Percentiles rank a stretch among this genome's conserved stretches.
phyloP scores from a whole-genome alignment of 1,139 yeast species.

The Saccharomyces hybrid region DNA sequence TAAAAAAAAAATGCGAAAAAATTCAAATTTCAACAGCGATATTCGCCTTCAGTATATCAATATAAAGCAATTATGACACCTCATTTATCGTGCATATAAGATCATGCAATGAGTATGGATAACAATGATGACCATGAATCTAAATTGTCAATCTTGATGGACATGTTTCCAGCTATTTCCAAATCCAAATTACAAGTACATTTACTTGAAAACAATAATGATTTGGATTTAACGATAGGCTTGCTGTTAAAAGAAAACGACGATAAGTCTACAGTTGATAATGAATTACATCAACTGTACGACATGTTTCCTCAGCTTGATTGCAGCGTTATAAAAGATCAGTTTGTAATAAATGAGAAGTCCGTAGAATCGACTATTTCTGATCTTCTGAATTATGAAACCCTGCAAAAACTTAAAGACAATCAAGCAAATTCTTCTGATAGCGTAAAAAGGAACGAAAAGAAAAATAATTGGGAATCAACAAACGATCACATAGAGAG shows the following conservation, averaged over 20 bases:
- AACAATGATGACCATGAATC: not conserved
- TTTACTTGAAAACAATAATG: not conserved
- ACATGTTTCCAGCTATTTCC: not conserved
- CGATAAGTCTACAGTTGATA: not conserved
- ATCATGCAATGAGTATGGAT: not conserved
- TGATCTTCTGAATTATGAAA: not conserved
- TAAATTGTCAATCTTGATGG: not conserved
- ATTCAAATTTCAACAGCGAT: not conserved
- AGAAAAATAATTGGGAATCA: slow-evolving; percentile 6
- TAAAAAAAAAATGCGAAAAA: not conserved
- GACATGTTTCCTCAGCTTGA: not conserved
- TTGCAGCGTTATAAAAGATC: not conserved
- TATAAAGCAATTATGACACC: not conserved
- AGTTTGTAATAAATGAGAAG: not conserved
- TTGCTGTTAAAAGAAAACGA: not conserved
- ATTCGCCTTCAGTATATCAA: not conserved
- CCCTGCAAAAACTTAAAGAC: not conserved
- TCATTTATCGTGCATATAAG: not conserved
- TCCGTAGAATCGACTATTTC: not conserved
- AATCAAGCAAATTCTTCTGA: not conserved
- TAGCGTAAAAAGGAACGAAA: not conserved
- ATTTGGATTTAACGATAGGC: not conserved
- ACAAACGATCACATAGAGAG: slow-evolving; percentile 8
- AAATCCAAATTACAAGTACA: not conserved
- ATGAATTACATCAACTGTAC: not conserved